These are phyloP conservation scores for Reticulascus tulasneorum DNA, from an alignment of 2,329 filamentous ascomycete genomes.

Conservation along the genomic window DNA sequence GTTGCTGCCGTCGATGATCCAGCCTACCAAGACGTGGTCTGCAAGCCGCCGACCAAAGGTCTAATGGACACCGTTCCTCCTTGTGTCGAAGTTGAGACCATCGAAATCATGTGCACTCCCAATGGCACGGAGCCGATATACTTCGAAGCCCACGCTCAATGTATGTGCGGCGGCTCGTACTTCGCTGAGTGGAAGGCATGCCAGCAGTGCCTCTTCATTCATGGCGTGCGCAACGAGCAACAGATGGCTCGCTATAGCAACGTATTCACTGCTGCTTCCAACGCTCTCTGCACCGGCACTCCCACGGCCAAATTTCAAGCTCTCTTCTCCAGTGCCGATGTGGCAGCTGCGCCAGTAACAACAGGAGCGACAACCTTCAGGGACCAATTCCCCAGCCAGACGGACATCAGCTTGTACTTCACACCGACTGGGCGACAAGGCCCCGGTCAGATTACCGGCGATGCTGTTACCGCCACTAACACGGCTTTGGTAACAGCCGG, in stretches of 20 bases:
- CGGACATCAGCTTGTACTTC: slow-evolving; percentile 39
- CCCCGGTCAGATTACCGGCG: slow-evolving; percentile 37
- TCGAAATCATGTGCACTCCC: slow-evolving; percentile 25
- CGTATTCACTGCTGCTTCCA: slow-evolving; percentile 30
- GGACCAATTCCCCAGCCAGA: slow-evolving; percentile 30
- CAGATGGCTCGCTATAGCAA: slow-evolving; percentile 27
- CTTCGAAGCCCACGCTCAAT: slow-evolving; percentile 15
- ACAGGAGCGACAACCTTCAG: slow-evolving; percentile 24
- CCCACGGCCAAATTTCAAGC: slow-evolving; percentile 30
- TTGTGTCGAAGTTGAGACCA: slow-evolving; percentile 24
- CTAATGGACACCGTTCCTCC: slow-evolving; percentile 16
- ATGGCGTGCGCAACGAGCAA: slow-evolving; percentile 33
- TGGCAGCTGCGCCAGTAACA: slow-evolving; percentile 22
- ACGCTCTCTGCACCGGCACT: slow-evolving; percentile 30
- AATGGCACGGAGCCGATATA: slow-evolving; percentile 21
- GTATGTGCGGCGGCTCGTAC: slow-evolving; percentile 34
- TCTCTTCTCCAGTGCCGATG: slow-evolving; percentile 27
- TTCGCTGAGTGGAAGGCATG: slow-evolving; percentile 40
- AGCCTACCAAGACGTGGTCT: slow-evolving; percentile 11
- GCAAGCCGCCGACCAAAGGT: slow-evolving; percentile 9
- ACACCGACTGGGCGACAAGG: slow-evolving; percentile 33
- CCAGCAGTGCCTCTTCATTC: slow-evolving; percentile 34
- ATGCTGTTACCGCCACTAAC: slow-evolving; percentile 29
- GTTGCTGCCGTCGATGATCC: too few relatives aligned
- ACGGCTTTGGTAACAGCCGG: too few relatives aligned